Conservation (phyloP, 1,284 basidiomycete species). For the Irpex rosettiformis region DNA sequence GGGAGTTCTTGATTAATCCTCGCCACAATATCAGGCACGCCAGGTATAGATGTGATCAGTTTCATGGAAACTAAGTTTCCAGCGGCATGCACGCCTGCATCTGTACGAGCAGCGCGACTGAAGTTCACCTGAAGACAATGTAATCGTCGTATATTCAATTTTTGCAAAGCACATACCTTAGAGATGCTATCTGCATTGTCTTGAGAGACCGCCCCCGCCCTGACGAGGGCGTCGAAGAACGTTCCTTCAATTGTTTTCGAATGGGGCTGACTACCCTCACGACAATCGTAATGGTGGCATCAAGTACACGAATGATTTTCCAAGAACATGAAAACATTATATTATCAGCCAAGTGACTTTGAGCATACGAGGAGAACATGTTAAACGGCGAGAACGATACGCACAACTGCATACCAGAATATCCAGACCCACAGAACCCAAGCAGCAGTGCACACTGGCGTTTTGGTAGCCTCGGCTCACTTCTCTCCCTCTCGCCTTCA, state of each 20-base stretch:
- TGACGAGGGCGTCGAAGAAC: conserved; percentile 85
- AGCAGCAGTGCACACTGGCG: conserved; percentile 69
- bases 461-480: conserved; percentile 62
- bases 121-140: conserved; percentile 64
- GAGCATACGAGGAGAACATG: neutral
- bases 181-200: conserved; percentile 92
- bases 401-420: conserved; percentile 95
- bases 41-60: conserved; percentile 77
- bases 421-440: conserved; percentile 81
- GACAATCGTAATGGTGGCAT: conserved; percentile 7
- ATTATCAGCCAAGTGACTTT: neutral
- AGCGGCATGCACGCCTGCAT: conserved; percentile 97
- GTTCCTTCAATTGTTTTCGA: conserved; percentile 89
- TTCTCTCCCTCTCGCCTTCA: conserved; percentile 25
- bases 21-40: conserved; percentile 67
- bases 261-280: conserved; percentile 56
- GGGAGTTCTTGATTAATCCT: conserved; percentile 87
- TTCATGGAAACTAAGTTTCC: conserved; percentile 93
- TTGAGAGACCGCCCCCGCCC: conserved; percentile 86
- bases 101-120: conserved; percentile 90
- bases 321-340: neutral
- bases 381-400: too few relatives aligned
- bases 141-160: neutral
- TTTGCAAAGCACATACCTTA: conserved; percentile 53
- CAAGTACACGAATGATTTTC: neutral